These are phyloP conservation scores for Diutina siamensis DNA, from an alignment of 1,139 yeast species.

Conservation along the genomic window DNA sequence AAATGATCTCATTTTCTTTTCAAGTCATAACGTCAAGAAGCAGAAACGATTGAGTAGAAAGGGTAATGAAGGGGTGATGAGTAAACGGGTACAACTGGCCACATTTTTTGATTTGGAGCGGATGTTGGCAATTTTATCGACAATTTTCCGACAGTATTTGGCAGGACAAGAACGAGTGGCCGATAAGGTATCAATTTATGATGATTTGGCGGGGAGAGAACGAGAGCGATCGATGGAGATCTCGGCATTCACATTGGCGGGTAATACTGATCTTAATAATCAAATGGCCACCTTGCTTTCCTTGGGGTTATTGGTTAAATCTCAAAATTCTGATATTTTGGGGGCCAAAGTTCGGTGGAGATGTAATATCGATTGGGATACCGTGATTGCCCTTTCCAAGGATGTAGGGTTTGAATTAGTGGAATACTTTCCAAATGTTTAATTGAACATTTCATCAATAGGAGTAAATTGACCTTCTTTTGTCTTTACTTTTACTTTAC, in stretches of 20 bases:
- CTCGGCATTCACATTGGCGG: slow-evolving; percentile 23
- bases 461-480: slow-evolving; percentile 18
- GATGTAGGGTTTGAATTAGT: slow-evolving; percentile 45
- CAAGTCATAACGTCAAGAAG: slow-evolving; percentile 42
- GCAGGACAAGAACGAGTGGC: slow-evolving; percentile 18
- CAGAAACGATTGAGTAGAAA: slow-evolving; percentile 25
- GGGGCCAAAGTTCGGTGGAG: slow-evolving; percentile 57
- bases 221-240: slow-evolving; percentile 22
- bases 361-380: slow-evolving; percentile 45
- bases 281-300: slow-evolving; percentile 53
- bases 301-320: slow-evolving; percentile 40
- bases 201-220: slow-evolving; percentile 23
- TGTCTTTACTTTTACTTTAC: slow-evolving; percentile 26
- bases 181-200: slow-evolving; percentile 17
- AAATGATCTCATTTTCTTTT: slow-evolving; percentile 48
- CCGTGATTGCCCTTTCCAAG: slow-evolving; percentile 36
- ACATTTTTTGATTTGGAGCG: slow-evolving; percentile 59
- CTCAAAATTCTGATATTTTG: slow-evolving; percentile 42
- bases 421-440: slow-evolving; percentile 30
- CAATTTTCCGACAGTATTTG: slow-evolving; percentile 37
- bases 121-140: slow-evolving; percentile 51
- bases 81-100: slow-evolving; percentile 40
- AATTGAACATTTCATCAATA: slow-evolving; percentile 13
- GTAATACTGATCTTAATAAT: slow-evolving; percentile 37
- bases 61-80: slow-evolving; percentile 31